Conservation (phyloP, 352 stramenopile genomes). For the Phytophthora hybrid region DNA sequence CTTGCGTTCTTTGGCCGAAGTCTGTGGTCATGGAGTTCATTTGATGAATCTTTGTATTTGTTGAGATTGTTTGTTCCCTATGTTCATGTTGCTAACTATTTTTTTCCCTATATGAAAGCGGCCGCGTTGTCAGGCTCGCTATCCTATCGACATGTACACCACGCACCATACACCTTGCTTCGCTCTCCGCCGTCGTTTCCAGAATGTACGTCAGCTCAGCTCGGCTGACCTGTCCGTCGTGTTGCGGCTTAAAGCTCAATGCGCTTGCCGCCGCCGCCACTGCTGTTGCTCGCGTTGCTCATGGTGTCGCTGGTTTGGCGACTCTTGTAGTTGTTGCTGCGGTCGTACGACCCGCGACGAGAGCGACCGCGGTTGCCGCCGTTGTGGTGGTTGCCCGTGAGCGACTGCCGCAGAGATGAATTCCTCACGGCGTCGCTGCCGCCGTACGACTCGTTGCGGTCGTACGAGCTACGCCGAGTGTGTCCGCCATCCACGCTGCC, state of each 20-base stretch:
- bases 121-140: conserved; percentile 13
- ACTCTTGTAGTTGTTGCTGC: conserved; percentile 50
- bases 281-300: conserved; percentile 65
- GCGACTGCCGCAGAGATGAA: conserved; percentile 51
- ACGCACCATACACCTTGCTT: conserved; percentile 43
- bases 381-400: conserved; percentile 47
- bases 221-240: conserved; percentile 33
- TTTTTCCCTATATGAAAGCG: conserved; percentile 32
- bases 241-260: conserved; percentile 67
- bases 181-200: conserved; percentile 22
- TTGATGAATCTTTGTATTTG: conserved; percentile 34
- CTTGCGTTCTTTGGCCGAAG: background rate
- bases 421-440: conserved; percentile 37
- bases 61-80: conserved; percentile 27
- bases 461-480: conserved; percentile 60
- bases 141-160: conserved; percentile 39
- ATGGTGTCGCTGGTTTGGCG: conserved; percentile 53
- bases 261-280: conserved; percentile 65
- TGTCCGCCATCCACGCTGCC: conserved; percentile 38
- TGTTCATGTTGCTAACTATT: conserved; percentile 46
- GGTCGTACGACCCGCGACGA: conserved; percentile 74
- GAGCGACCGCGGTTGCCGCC: conserved; percentile 51
- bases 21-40: background rate
- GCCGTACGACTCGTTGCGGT: conserved; percentile 50
- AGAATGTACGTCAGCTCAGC: conserved; percentile 37